A percentile compares a stretch with the other conserved stretches of the same genome.
These are phyloP conservation scores for Botryotinia narcissicola DNA, from an alignment of 2,329 filamentous ascomycete genomes.

Conservation along the genomic window DNA sequence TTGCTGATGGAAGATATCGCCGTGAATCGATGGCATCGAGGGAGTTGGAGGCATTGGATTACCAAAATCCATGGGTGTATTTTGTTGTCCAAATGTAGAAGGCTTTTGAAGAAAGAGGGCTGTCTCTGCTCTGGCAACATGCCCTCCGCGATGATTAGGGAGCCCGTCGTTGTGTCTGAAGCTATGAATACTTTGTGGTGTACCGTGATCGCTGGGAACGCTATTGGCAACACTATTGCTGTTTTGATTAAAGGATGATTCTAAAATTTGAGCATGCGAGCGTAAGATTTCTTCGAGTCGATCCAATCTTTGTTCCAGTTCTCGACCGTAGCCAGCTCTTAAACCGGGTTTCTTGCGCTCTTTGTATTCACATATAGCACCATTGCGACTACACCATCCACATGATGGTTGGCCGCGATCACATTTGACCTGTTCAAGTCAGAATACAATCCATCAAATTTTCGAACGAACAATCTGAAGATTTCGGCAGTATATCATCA, in stretches of 20 bases:
- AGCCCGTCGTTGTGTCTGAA: conserved; percentile 50
- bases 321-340: conserved; percentile 65
- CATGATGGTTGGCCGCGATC: conserved; percentile 72
- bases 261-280: conserved; percentile 64
- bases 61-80: conserved; percentile 51
- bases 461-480: not conserved
- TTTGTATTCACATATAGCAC: conserved; percentile 63
- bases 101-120: conserved; percentile 62
- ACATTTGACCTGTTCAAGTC: conserved; percentile 60
- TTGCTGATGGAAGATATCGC: conserved; percentile 48
- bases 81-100: conserved; percentile 47
- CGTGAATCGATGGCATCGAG: conserved; percentile 43
- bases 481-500: not conserved
- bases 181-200: conserved; percentile 50
- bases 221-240: conserved; percentile 37
- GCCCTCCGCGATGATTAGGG: conserved; percentile 30
- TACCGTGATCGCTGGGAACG: conserved; percentile 57
- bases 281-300: conserved; percentile 65
- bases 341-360: conserved; percentile 66
- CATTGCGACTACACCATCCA: conserved; percentile 65
- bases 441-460: conserved; percentile 18
- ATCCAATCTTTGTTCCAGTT: conserved; percentile 70
- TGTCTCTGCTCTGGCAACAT: conserved; percentile 53
- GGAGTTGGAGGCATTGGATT: conserved; percentile 46
- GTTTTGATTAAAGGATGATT: conserved; percentile 47